Base-by-base conservation (phyloP, 163 green algal genomes). In the Chlamydomonas reinhardtii region DNA sequence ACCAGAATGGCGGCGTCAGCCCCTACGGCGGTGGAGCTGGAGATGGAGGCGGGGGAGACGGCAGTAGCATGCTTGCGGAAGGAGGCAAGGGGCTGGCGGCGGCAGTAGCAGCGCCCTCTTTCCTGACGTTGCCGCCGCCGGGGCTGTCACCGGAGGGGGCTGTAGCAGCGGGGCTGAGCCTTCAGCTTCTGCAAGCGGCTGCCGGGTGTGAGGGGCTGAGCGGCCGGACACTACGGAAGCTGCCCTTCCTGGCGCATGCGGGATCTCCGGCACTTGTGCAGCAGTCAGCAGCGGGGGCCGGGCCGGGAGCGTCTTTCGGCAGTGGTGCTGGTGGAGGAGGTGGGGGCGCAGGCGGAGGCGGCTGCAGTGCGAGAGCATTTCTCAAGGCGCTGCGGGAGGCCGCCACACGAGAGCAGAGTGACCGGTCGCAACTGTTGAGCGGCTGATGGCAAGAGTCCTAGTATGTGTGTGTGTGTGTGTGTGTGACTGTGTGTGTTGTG, bases 221-320 rank as follows among this genome's bases (percentile, higher is more conserved):
- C 73, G 96, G 96, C 34, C 89, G 96, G 19, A 90, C 92, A 4
- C 90, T 99, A 56, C 88, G 96, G 27, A 99, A 99, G 91, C 91
- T 99, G 79, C 96, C 96, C 1, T 98, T 99, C 84, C 90, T 99
- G 72, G 96, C 96, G 24, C 95, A 99, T 61, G 94, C 95, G 29
- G 68, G 73, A 32, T 34, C 29, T 0, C 76, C 62, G 68, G 48
- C 48, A 22, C 48, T 56, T 29, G 89, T 79, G 6, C 32, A 39
- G 35, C 84, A 91, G 78, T 59, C 73, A 11, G 20, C 29, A 35
- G 27, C 56, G 54, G 34, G 4, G 15, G 48, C 48, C 2, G 12
- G 17, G 22, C 20, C 34, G 20, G 35, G 14, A 14, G 66, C 29
- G 4, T 39, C 31, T n/a, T n/a, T n/a, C 31, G 59, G 59, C 61